phyloP scores from a whole-genome alignment of 768 basidiomycete genomes.

The Trametes elegans region DNA sequence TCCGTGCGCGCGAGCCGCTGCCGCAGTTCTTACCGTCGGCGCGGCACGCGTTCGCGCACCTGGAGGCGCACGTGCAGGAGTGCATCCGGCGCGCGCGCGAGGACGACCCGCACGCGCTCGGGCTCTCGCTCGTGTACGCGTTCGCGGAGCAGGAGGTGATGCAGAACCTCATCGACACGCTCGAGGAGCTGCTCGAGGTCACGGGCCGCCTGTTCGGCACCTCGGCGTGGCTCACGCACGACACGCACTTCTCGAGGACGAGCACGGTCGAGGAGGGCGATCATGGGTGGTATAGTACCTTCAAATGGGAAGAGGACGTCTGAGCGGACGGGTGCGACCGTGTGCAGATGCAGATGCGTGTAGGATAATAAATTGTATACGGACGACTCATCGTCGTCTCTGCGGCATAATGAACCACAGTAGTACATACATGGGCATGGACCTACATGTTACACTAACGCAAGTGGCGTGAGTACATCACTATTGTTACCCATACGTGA shows the following conservation, averaged over 20 bases:
- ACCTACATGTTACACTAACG: no score
- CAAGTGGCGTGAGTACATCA: no score
- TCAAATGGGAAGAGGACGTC: conserved; percentile 25
- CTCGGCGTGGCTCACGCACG: conserved; percentile 39
- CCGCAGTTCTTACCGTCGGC: conserved; percentile 51
- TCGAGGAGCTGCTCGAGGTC: conserved; percentile 41
- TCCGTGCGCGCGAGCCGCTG: conserved; percentile 43
- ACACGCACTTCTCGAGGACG: conserved; percentile 22
- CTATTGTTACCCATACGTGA: no score
- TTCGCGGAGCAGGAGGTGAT: conserved; percentile 44
- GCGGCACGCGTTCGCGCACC: conserved; percentile 36
- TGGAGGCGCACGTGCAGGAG: conserved; percentile 36
- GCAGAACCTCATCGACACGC: conserved; percentile 39
- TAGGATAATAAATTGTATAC: no score
- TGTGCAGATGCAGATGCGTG: no score
- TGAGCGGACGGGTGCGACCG: neutral
- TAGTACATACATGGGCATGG: no score
- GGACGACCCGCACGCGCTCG: conserved; percentile 31
- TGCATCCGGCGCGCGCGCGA: conserved; percentile 30
- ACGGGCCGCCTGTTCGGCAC: conserved; percentile 45
- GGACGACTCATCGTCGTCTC: no score
- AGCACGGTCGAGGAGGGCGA: conserved; percentile 24
- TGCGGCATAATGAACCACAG: no score
- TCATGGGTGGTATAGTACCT: conserved; percentile 32
- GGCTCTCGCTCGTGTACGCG: conserved; percentile 40